Conservation (phyloP, 768 basidiomycete genomes). For the Butyriboletus loyo region DNA sequence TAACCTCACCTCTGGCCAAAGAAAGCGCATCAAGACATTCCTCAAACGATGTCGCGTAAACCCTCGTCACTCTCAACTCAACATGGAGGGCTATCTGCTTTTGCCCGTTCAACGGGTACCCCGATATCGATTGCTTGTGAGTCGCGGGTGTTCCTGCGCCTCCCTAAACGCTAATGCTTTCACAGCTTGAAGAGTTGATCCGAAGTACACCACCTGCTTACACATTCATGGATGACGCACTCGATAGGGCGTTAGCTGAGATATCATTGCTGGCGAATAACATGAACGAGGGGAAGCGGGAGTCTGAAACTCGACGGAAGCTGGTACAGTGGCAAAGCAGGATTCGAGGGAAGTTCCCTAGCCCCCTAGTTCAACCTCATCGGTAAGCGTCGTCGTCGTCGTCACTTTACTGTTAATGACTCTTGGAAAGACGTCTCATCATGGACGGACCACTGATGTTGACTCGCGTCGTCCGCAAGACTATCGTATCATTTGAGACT, state of each 20-base stretch:
- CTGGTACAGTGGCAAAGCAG: slow-evolving; percentile 88
- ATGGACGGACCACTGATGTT: slow-evolving; percentile 87
- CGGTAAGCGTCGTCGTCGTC: slow-evolving; percentile 47
- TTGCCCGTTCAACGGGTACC: slow-evolving; percentile 96
- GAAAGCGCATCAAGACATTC: slow-evolving; percentile 85
- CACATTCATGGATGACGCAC: slow-evolving; percentile 74
- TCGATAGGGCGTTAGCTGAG: slow-evolving; percentile 83
- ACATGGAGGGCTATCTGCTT: slow-evolving; percentile 89
- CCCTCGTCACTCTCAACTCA: slow-evolving; percentile 90
- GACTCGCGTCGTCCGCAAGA: slow-evolving; percentile 89
- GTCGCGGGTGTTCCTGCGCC: slow-evolving; percentile 27
- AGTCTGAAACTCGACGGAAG: slow-evolving; percentile 87
- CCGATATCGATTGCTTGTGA: slow-evolving; percentile 88
- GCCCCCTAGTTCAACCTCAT: slow-evolving; percentile 98
- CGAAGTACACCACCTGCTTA: slow-evolving; percentile 79
- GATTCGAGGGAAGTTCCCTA: slow-evolving; percentile 90
- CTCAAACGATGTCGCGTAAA: slow-evolving; percentile 87
- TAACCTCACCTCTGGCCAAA: slow-evolving; percentile 71
- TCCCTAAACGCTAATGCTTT: neutral
- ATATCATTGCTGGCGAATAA: slow-evolving; percentile 86
- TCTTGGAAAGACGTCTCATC: slow-evolving; percentile 67
- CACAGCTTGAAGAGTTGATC: slow-evolving; percentile 76
- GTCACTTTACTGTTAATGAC: slow-evolving; percentile 5
- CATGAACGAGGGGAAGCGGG: slow-evolving; percentile 98
- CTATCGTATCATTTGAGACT: slow-evolving; percentile 76